Base-by-base conservation (phyloP, 73 alveolate genomes). In the Durusdinium trenchii region DNA sequence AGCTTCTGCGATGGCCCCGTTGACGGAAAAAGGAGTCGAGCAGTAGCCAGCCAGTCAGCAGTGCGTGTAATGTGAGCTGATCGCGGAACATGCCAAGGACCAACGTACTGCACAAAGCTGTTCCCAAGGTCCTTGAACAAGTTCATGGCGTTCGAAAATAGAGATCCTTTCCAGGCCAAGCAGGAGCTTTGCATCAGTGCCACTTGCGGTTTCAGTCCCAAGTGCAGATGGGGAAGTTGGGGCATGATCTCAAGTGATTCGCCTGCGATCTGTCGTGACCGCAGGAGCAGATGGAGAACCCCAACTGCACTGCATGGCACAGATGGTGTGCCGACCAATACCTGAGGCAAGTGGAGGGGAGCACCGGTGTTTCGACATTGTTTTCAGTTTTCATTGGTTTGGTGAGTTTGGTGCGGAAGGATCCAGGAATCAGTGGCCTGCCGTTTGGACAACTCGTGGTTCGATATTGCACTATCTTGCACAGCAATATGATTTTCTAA, bases 101-200 rank as follows among this genome's bases (percentile, higher is more conserved):
- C n/a, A 30, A n/a, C 76, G 32, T 20, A 4, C 32, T 26, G 76
- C 40, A 20, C 18, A 62, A 62, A 35, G 18, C 32, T 9, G 7
- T 62, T 62, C 76, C 82, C 51, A 45, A 91, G 98, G 98, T 94
- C 99, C 46, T 83, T 99, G 73, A 99, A 99, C 99, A 99, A 99
- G 95, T 98, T 99, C 69, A 95, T 99, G 83, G 99, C 97, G 50
- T 99, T 99, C 95, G 99, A 99, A 52, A 93, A 99, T 82, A 47
- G 99, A 42, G 99, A 99, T 92, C 99, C 99, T 40, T 99, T 99
- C 98, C 67, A 87, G 62, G 84, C 87, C 76, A 99, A 99, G 96
- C 99, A 99, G 89, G 99, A 99, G 96, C 47, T 99, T 91, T 94
- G 99, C 99, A 67, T 60, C 30, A n/a, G n/a, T n/a, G n/a, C n/a